A percentile compares a stretch with the other conserved stretches of the same genome.
phyloP scores from a whole-genome alignment of 1,139 yeast species.

The Barnettozyma hawaiiensis region DNA sequence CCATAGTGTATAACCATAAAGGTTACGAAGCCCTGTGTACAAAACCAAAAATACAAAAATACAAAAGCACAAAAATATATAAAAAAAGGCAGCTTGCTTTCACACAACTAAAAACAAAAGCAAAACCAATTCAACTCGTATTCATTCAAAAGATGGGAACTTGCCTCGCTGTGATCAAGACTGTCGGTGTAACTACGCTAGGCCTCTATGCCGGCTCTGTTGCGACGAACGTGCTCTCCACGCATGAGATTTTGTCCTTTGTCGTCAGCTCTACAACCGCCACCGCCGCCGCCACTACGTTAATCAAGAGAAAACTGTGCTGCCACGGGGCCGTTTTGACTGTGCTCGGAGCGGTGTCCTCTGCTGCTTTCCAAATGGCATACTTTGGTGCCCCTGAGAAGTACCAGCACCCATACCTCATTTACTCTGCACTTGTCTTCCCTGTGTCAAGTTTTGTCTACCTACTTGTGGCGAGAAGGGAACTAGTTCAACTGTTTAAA shows the following conservation, averaged over 20 bases:
- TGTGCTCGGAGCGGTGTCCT: slow-evolving; percentile 25
- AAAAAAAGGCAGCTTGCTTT: neutral
- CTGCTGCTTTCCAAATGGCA: slow-evolving; percentile 28
- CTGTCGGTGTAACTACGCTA: slow-evolving; percentile 77
- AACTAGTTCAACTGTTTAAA: slow-evolving; percentile 12
- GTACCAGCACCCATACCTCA: slow-evolving; percentile 32
- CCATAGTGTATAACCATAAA: no score
- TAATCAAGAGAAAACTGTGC: slow-evolving; percentile 19
- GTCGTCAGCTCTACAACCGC: slow-evolving; percentile 11
- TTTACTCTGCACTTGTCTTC: slow-evolving; percentile 30
- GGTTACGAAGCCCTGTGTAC: no score
- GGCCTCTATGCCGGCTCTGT: slow-evolving; percentile 94
- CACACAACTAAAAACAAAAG: neutral
- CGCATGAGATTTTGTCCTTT: slow-evolving; percentile 24
- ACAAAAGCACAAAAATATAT: neutral
- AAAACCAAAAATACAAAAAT: neutral
- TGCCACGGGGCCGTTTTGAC: slow-evolving; percentile 23
- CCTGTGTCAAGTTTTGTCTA: slow-evolving; percentile 24
- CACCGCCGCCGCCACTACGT: slow-evolving; percentile 2
- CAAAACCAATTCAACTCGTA: slow-evolving; percentile 24
- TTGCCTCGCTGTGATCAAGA: slow-evolving; percentile 29
- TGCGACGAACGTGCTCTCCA: slow-evolving; percentile 60
- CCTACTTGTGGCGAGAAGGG: slow-evolving; percentile 10
- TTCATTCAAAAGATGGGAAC: slow-evolving; percentile 25
- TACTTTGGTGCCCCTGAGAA: slow-evolving; percentile 29